Conservation (phyloP, 495 filamentous ascomycete species). For the Evansstolkia leycettana region DNA sequence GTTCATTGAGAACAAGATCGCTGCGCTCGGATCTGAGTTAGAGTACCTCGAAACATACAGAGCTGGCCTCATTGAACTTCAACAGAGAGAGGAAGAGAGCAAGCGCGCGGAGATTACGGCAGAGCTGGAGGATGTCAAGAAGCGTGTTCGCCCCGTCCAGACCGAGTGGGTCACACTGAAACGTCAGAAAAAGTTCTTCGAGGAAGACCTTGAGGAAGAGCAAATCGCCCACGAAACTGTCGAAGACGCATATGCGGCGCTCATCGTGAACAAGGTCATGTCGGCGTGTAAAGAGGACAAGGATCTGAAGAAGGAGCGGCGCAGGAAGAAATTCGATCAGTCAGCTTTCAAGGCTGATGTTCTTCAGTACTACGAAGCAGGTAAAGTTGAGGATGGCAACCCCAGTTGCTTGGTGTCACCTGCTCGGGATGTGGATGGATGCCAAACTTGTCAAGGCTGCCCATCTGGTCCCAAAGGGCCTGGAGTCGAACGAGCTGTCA, state of each 20-base stretch:
- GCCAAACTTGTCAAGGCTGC: conserved; percentile 6
- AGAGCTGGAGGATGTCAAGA: not conserved
- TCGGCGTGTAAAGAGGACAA: too few species aligned
- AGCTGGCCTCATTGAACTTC: too few species aligned
- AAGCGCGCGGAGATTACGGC: too few species aligned
- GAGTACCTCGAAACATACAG: not conserved
- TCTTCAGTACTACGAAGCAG: not conserved
- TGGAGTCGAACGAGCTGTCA: conserved; percentile 4
- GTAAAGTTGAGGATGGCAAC: not conserved
- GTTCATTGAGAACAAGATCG: not conserved
- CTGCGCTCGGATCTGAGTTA: not conserved
- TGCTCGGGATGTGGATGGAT: not conserved
- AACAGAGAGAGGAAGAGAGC: too few species aligned
- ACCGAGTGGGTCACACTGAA: not conserved
- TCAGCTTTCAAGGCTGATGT: conserved; percentile 4
- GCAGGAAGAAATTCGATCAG: conserved; percentile 2
- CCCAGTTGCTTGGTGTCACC: conserved; percentile 4
- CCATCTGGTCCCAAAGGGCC: conserved; percentile 8
- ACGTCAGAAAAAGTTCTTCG: not conserved
- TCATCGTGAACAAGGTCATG: conserved; percentile 7
- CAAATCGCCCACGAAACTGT: not conserved
- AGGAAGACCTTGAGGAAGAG: conserved; percentile 3
- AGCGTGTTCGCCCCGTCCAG: not conserved
- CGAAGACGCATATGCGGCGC: conserved; percentile 3
- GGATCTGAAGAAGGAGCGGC: conserved; percentile 4